Evolutionary conservation across 2,329 filamentous ascomycete species (phyloP).

Genomic region (Phaeomoniella chlamydospora): DNA sequence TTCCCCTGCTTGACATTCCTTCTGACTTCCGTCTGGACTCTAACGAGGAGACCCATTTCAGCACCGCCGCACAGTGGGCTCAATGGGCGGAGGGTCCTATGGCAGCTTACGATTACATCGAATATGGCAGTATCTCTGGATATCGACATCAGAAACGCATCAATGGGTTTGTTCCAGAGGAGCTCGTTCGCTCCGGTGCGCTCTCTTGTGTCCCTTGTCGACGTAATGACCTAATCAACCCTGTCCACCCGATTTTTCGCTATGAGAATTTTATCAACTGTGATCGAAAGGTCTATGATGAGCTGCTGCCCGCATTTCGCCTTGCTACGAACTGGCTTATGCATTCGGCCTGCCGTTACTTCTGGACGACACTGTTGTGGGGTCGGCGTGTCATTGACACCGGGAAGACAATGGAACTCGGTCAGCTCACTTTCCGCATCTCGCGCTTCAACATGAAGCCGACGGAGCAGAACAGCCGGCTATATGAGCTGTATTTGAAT

Average conservation of each 20-base stretch:
- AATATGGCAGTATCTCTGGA: neutral
- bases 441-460: conserved; percentile 1
- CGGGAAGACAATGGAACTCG: conserved; percentile 2
- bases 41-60: neutral
- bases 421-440: conserved; percentile 2
- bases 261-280: neutral
- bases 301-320: neutral
- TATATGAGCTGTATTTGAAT: neutral
- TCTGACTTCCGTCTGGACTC: neutral
- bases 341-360: neutral
- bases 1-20: neutral
- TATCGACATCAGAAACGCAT: neutral
- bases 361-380: neutral
- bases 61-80: neutral
- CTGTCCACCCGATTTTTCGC: neutral
- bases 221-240: neutral
- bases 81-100: neutral
- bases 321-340: neutral
- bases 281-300: neutral
- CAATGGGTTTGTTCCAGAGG: neutral
- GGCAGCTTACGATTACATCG: neutral
- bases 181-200: neutral
- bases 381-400: neutral
- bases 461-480: neutral
- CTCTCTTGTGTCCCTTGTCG: neutral